phyloP scores from a whole-genome alignment of 2,329 filamentous ascomycete genomes.

The Falciphora oryzae region DNA sequence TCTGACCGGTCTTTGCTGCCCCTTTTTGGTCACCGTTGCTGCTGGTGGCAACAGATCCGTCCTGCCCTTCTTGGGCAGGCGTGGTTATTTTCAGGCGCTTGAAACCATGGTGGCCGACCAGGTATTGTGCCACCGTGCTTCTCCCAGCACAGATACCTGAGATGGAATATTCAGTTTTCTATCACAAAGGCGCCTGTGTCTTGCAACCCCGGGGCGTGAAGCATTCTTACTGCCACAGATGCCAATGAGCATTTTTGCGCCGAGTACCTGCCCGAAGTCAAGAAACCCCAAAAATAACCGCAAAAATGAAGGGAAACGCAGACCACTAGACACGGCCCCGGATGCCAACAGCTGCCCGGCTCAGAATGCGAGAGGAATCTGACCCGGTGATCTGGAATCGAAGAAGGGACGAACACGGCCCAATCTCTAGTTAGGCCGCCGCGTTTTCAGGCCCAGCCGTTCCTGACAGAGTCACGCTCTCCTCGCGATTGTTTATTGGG shows the following conservation, averaged over 20 bases:
- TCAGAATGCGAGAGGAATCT: not conserved
- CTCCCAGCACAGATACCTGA: slow-evolving; percentile 91
- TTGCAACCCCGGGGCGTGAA: not conserved
- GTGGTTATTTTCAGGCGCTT: slow-evolving; percentile 59
- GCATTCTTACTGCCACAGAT: slow-evolving; percentile 60
- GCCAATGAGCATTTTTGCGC: slow-evolving; percentile 62
- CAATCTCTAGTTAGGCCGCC: no score
- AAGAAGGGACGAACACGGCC: not conserved
- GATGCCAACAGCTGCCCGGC: no score
- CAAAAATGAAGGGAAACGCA: no score
- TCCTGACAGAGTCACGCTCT: not conserved
- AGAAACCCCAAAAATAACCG: no score
- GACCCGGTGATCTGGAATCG: not conserved
- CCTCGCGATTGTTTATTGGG: not conserved
- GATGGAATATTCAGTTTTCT: slow-evolving; percentile 14
- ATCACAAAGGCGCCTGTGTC: not conserved
- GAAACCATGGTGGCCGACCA: slow-evolving; percentile 80
- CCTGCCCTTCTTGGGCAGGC: slow-evolving; percentile 14
- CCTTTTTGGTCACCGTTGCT: not conserved
- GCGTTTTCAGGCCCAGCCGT: not conserved
- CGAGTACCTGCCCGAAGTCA: not conserved
- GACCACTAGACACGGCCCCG: no score
- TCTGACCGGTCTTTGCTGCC: slow-evolving; percentile 1
- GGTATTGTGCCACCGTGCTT: slow-evolving; percentile 79
- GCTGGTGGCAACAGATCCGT: not conserved